A percentile compares a stretch with the other conserved stretches of the same genome.
Evolutionary conservation across 139 green algal genomes (phyloP).

Genomic region (Nannochloris sp.): DNA sequence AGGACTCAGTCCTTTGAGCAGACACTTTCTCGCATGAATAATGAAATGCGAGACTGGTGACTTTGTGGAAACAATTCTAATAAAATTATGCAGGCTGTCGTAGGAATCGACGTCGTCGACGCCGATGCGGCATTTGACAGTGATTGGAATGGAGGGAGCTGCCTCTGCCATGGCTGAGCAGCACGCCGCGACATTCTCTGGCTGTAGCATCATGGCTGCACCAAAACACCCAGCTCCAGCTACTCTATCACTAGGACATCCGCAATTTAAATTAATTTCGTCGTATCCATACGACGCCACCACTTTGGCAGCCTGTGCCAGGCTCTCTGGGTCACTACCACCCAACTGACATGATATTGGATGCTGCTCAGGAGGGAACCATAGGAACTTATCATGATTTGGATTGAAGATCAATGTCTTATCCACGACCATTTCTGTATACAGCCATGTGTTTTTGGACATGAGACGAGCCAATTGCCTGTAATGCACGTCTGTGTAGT

Average conservation of each 20-base stretch:
- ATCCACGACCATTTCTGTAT: slow-evolving; percentile 93
- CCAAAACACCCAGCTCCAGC: slow-evolving; percentile 87
- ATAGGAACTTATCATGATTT: slow-evolving; percentile 48
- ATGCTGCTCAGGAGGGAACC: slow-evolving; percentile 80
- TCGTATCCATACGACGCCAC: slow-evolving; percentile 70
- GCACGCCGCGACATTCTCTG: slow-evolving; percentile 62
- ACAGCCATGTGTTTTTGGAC: slow-evolving; percentile 68
- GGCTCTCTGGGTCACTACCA: slow-evolving; percentile 58
- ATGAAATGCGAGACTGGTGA: slow-evolving; percentile 76
- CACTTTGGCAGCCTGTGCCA: slow-evolving; percentile 52
- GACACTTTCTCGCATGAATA: slow-evolving; percentile 87
- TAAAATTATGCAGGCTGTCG: slow-evolving; percentile 53
- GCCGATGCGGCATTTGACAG: slow-evolving; percentile 81
- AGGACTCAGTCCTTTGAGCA: slow-evolving; percentile 81
- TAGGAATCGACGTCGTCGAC: slow-evolving; percentile 67
- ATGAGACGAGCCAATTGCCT: slow-evolving; percentile 74
- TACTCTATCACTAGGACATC: slow-evolving; percentile 81
- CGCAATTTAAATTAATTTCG: slow-evolving; percentile 94
- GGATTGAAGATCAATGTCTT: slow-evolving; percentile 70
- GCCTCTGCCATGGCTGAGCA: slow-evolving; percentile 47
- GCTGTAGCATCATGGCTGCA: slow-evolving; percentile 74
- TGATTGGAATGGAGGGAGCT: slow-evolving; percentile 39
- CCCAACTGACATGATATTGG: slow-evolving; percentile 86
- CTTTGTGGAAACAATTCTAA: slow-evolving; percentile 49
- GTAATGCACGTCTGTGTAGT: slow-evolving; percentile 86